These are phyloP conservation scores for Neurospora pannonica DNA, from an alignment of 495 filamentous ascomycete species.

Conservation along the genomic window DNA sequence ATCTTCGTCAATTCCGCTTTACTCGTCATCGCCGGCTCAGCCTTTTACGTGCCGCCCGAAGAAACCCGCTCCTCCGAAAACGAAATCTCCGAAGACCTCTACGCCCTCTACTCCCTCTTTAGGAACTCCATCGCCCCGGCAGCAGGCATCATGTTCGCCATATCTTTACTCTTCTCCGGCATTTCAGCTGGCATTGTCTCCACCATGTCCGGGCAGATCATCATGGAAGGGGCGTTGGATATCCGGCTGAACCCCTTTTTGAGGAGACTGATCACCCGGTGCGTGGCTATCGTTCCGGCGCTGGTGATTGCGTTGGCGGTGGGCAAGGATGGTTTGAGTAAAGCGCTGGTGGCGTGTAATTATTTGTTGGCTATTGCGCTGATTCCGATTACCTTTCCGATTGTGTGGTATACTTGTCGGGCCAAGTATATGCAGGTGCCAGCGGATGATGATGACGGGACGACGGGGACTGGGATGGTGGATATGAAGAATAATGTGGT, in stretches of 20 bases:
- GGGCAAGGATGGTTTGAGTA: slow-evolving; percentile 37
- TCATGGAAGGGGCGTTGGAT: slow-evolving; percentile 46
- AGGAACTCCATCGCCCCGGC: slow-evolving; percentile 52
- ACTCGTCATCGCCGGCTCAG: slow-evolving; percentile 66
- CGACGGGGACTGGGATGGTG: neutral
- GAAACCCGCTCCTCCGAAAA: no score
- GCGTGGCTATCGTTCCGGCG: slow-evolving; percentile 63
- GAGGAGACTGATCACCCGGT: slow-evolving; percentile 41
- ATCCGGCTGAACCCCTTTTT: slow-evolving; percentile 42
- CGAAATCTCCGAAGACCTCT: slow-evolving; percentile 46
- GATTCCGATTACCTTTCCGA: slow-evolving; percentile 35
- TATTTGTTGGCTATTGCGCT: slow-evolving; percentile 36
- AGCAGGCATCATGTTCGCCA: slow-evolving; percentile 47
- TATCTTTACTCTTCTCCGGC: slow-evolving; percentile 46
- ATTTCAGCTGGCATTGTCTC: slow-evolving; percentile 47
- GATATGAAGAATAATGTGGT: slow-evolving; percentile 4
- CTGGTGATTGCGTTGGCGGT: slow-evolving; percentile 71
- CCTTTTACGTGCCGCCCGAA: slow-evolving; percentile 42
- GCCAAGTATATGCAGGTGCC: slow-evolving; percentile 36
- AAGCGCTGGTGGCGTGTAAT: slow-evolving; percentile 34
- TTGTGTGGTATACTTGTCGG: slow-evolving; percentile 37
- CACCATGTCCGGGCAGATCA: slow-evolving; percentile 52
- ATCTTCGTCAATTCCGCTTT: slow-evolving; percentile 75
- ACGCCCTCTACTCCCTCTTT: slow-evolving; percentile 58
- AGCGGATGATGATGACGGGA: neutral